Conservation (phyloP, 257 asterid genomes). For the Voacanga thouarsii region DNA sequence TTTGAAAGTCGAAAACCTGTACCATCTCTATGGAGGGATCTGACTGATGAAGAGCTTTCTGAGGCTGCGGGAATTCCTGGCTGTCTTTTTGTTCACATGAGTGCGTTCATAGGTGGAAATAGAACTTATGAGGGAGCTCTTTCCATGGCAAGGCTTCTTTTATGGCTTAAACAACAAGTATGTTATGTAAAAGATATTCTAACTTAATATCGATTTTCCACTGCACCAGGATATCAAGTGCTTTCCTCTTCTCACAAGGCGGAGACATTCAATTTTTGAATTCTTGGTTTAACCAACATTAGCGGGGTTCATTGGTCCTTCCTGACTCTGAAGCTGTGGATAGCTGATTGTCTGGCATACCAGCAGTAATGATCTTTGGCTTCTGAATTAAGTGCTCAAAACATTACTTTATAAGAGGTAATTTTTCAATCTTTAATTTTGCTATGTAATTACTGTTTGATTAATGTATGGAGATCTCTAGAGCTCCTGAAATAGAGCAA, state of each 20-base stretch:
- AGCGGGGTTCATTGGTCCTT: neutral
- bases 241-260: neutral
- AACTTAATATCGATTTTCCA: neutral
- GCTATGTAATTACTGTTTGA: neutral
- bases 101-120: constrained; percentile 37
- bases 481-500: neutral
- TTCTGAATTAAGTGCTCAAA: neutral
- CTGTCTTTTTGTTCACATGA: constrained; percentile 31
- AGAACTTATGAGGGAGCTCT: constrained; percentile 28
- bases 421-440: neutral
- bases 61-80: constrained; percentile 25
- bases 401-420: neutral
- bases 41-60: constrained; percentile 24
- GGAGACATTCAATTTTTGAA: neutral
- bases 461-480: neutral
- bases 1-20: constrained; percentile 27
- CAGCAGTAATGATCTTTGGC: neutral
- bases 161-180: constrained; percentile 11
- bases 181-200: neutral
- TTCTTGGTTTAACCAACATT: neutral
- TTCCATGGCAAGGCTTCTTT: constrained; percentile 28
- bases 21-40: constrained; percentile 27
- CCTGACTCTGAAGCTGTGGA: neutral
- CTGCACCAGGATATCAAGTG: neutral
- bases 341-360: neutral